Conservation (phyloP, 2,329 filamentous ascomycete genomes). For the Botrytis byssoidea region DNA sequence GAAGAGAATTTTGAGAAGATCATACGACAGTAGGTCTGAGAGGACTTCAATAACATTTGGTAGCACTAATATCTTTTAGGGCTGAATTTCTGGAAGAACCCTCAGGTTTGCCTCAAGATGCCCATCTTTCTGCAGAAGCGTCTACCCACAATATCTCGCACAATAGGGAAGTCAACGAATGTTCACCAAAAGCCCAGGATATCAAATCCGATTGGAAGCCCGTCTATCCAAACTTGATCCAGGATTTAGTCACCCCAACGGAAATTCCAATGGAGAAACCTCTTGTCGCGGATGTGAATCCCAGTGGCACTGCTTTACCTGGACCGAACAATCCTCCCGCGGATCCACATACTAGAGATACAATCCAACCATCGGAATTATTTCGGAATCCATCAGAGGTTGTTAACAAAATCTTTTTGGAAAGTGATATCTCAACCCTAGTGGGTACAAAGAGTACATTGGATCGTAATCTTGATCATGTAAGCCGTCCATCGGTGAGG, state of each 20-base stretch:
- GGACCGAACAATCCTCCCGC: conserved; percentile 22
- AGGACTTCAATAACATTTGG: conserved; percentile 12
- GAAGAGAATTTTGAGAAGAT: conserved; percentile 46
- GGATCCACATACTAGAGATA: conserved; percentile 26
- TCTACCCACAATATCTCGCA: conserved; percentile 18
- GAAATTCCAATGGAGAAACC: conserved; percentile 8
- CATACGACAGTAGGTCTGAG: conserved; percentile 45
- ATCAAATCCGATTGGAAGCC: conserved; percentile 24
- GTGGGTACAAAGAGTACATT: conserved; percentile 25
- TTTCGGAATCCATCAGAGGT: conserved; percentile 22
- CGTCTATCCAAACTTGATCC: conserved; percentile 29
- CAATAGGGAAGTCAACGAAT: conserved; percentile 5
- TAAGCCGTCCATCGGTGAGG: conserved; percentile 18
- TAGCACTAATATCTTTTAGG: conserved; percentile 22
- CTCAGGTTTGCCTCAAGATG: conserved; percentile 19
- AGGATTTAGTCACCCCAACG: conserved; percentile 26
- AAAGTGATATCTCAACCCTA: conserved; percentile 29
- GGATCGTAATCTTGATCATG: conserved; percentile 20
- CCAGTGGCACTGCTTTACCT: conserved; percentile 9
- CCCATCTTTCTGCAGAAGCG: conserved; percentile 5
- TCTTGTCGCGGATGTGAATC: conserved; percentile 17
- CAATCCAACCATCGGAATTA: conserved; percentile 33
- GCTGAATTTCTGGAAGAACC: conserved; percentile 32
- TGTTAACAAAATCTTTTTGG: conserved; percentile 25
- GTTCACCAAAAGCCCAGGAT: conserved; percentile 3